Percentiles rank a stretch among this genome's conserved stretches.
Evolutionary conservation across 2,329 filamentous ascomycete species (phyloP).

Genomic region (Botrytis fabae): DNA sequence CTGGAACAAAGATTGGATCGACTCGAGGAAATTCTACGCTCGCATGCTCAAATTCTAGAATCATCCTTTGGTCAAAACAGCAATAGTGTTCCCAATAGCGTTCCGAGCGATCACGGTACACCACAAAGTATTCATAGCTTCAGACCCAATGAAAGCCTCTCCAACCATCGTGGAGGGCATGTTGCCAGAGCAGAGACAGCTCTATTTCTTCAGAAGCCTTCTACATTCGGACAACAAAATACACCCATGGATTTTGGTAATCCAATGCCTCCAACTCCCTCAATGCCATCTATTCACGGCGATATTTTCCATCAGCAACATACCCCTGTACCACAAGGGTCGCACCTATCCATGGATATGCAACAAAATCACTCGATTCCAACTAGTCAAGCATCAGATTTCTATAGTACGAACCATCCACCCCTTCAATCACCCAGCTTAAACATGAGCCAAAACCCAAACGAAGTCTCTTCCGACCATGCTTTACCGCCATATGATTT

Average conservation of each 20-base stretch:
- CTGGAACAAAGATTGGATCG: constrained; percentile 71
- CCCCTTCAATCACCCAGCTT: constrained; percentile 60
- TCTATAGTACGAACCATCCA: constrained; percentile 38
- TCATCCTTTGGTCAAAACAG: constrained; percentile 46
- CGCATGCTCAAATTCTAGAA: constrained; percentile 67
- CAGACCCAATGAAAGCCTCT: constrained; percentile 48
- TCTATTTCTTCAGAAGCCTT: constrained; percentile 62
- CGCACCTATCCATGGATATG: constrained; percentile 29
- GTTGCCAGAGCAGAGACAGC: constrained; percentile 57
- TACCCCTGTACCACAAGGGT: constrained; percentile 13
- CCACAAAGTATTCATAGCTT: constrained; percentile 53
- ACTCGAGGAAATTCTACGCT: constrained; percentile 64
- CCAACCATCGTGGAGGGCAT: constrained; percentile 35
- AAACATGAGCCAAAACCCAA: constrained; percentile 51
- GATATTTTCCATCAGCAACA: constrained; percentile 49
- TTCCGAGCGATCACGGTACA: constrained; percentile 59
- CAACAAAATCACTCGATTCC: constrained; percentile 39
- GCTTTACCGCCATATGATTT: constrained; percentile 75
- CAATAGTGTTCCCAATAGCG: constrained; percentile 41
- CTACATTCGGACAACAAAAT: constrained; percentile 49
- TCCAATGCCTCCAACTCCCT: constrained; percentile 47
- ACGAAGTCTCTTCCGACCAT: constrained; percentile 55
- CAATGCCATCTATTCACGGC: constrained; percentile 45
- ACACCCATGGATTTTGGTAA: constrained; percentile 53
- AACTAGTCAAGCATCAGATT: constrained; percentile 38